These are phyloP conservation scores for Rubia peregrina DNA, from an alignment of 305 asterid genomes.

Conservation along the genomic window DNA sequence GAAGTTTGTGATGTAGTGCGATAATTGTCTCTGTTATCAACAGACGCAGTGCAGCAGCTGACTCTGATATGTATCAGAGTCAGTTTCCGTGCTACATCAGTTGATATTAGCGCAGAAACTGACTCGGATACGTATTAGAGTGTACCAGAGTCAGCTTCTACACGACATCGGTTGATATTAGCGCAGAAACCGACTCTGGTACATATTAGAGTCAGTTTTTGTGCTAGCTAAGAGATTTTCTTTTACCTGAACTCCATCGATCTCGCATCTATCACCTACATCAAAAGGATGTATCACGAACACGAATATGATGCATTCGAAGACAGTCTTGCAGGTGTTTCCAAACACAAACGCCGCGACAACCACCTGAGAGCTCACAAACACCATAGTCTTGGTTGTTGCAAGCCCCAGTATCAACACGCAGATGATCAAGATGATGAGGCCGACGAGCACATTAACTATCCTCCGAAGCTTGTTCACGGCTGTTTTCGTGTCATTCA, in stretches of 20 bases:
- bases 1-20: too few species aligned
- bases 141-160: too few species aligned
- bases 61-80: too few species aligned
- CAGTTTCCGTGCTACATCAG: too few species aligned
- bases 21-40: too few species aligned
- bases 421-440: conserved; percentile 40
- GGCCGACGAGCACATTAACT: conserved; percentile 46
- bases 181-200: too few species aligned
- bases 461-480: conserved; percentile 73
- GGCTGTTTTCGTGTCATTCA: conserved; percentile 90
- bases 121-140: too few species aligned
- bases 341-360: conserved; percentile 88
- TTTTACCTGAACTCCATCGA: conserved; percentile 76
- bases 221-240: not conserved
- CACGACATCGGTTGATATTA: too few species aligned
- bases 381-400: conserved; percentile 64
- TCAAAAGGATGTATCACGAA: conserved; percentile 23
- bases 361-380: conserved; percentile 82
- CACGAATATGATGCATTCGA: conserved; percentile 24
- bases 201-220: not conserved
- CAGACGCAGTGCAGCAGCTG: too few species aligned
- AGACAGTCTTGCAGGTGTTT: conserved; percentile 67
- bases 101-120: too few species aligned
- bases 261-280: conserved; percentile 85
- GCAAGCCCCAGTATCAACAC: conserved; percentile 56